phyloP scores from a whole-genome alignment of 1,139 yeast species.

The Kluyveromyces sp. region DNA sequence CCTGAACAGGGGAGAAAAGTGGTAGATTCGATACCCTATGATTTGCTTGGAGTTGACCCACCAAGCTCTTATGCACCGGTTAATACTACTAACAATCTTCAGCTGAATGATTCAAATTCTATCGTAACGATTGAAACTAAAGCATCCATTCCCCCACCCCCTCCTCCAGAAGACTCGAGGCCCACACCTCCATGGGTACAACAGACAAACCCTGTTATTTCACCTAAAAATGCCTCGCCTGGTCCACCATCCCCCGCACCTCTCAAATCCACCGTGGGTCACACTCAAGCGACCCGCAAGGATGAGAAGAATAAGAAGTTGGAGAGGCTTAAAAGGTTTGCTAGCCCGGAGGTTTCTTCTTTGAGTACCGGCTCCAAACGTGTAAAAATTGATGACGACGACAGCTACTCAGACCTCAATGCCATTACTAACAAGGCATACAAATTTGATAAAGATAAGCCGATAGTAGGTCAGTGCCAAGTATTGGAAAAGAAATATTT shows the following conservation, averaged over 20 bases:
- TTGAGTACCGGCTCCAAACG: constrained; percentile 5
- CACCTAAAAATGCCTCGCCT: not conserved
- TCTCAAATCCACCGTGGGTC: not conserved
- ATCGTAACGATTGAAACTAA: constrained; percentile 2
- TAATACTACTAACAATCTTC: not conserved
- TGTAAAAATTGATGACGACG: constrained; percentile 19
- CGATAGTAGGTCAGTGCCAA: constrained; percentile 59
- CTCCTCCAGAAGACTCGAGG: constrained; percentile 7
- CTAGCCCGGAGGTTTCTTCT: constrained; percentile 4
- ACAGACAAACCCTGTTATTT: not conserved
- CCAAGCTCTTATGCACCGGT: not conserved
- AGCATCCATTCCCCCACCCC: constrained; percentile 10
- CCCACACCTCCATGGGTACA: constrained; percentile 5
- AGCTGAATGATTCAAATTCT: not conserved
- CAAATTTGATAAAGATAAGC: constrained; percentile 29
- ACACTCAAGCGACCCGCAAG: not conserved
- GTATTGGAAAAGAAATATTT: constrained; percentile 70
- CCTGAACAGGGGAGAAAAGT: not conserved
- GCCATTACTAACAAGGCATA: constrained; percentile 30
- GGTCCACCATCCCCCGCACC: not conserved
- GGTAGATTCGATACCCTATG: constrained; percentile 1
- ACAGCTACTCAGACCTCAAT: constrained; percentile 28
- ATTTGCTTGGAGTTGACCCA: constrained; percentile 2
- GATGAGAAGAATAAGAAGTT: constrained; percentile 22
- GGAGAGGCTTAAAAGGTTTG: constrained; percentile 28